phyloP scores from a whole-genome alignment of 1,139 yeast species.

The Sugiyamaella paludigena region DNA sequence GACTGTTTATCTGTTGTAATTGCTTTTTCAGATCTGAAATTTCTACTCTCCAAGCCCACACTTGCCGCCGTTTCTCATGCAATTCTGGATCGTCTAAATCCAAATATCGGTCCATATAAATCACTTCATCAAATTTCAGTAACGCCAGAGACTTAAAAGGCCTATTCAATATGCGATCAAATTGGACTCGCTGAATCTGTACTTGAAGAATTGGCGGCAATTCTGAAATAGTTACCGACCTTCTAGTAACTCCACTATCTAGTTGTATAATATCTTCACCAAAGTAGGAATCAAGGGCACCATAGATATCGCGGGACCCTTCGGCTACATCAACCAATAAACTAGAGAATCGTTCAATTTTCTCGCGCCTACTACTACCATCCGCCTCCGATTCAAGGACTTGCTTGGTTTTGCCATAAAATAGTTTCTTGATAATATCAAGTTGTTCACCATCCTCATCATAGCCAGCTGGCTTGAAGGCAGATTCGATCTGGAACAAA shows the following conservation, averaged over 20 bases:
- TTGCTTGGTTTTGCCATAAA: conserved; percentile 72
- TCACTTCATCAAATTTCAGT: conserved; percentile 69
- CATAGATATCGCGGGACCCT: conserved; percentile 85
- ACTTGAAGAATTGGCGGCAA: conserved; percentile 83
- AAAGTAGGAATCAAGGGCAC: conserved; percentile 82
- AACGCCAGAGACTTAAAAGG: conserved; percentile 84
- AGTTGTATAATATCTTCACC: conserved; percentile 69
- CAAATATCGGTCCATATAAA: conserved; percentile 84
- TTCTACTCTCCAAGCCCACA: conserved; percentile 61
- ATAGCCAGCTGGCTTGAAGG: conserved; percentile 66
- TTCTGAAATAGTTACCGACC: conserved; percentile 65
- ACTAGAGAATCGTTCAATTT: conserved; percentile 75
- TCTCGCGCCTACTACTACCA: conserved; percentile 48
- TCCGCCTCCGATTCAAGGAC: conserved; percentile 42
- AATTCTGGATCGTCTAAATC: conserved; percentile 65
- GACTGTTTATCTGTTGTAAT: conserved; percentile 45
- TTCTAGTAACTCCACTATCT: conserved; percentile 65
- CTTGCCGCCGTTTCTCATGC: conserved; percentile 54
- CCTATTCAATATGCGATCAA: conserved; percentile 67
- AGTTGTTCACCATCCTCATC: conserved; percentile 72
- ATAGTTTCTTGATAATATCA: conserved; percentile 73
- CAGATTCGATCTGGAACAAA: conserved; percentile 89
- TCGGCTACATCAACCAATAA: conserved; percentile 81
- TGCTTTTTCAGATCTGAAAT: conserved; percentile 47
- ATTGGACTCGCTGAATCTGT: conserved; percentile 91